These are phyloP conservation scores for Gymnopilus dilepis DNA, from an alignment of 768 basidiomycete species.

Conservation along the genomic window DNA sequence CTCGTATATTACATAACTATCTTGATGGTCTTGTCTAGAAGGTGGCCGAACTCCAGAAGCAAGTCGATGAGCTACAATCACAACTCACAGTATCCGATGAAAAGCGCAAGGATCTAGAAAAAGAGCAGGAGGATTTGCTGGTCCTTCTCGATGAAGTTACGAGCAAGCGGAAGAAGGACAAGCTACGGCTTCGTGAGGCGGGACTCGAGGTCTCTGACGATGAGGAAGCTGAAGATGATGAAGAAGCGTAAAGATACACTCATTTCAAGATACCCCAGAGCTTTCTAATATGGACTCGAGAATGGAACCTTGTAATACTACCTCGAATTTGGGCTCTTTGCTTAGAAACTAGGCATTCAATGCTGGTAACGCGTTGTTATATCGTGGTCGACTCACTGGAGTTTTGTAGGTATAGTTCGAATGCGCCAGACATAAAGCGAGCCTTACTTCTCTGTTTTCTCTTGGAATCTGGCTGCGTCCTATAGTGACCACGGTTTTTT, in stretches of 20 bases:
- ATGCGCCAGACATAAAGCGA: no score
- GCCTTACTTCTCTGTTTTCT: no score
- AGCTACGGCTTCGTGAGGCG: constrained; percentile 70
- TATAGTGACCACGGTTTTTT: no score
- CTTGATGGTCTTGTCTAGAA: constrained; percentile 28
- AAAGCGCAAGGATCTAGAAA: constrained; percentile 83
- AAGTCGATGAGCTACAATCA: constrained; percentile 50
- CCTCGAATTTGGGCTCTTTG: no score
- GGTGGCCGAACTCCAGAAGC: constrained; percentile 50
- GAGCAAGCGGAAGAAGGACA: constrained; percentile 84
- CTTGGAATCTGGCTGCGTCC: no score
- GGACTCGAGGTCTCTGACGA: constrained; percentile 93
- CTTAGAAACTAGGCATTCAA: no score
- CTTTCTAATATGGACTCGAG: neutral
- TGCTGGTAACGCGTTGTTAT: no score
- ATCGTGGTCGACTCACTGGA: no score
- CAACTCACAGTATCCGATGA: constrained; percentile 59
- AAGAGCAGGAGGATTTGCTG: constrained; percentile 95
- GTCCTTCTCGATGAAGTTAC: constrained; percentile 93
- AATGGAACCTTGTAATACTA: neutral
- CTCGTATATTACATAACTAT: neutral
- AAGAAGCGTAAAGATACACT: constrained; percentile 23
- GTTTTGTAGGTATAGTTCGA: no score
- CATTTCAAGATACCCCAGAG: neutral
- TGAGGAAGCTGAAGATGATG: constrained; percentile 78